These are phyloP conservation scores for Xylariaceae sp. DNA, from an alignment of 2,329 filamentous ascomycete genomes.

Conservation along the genomic window DNA sequence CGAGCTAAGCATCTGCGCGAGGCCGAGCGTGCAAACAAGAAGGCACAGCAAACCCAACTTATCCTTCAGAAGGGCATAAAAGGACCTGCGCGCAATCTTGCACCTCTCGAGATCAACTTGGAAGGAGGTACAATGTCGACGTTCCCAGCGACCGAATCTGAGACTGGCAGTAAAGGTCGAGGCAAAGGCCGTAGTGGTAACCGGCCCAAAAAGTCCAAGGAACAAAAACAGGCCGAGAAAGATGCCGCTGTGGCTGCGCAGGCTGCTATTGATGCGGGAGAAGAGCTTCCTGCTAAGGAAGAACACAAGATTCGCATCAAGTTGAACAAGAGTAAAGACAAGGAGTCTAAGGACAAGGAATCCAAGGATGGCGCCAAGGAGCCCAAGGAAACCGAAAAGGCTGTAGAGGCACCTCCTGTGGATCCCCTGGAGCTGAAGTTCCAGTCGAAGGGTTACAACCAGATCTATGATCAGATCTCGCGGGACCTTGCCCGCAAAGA, in stretches of 20 bases:
- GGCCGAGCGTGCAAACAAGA: slow-evolving; percentile 86
- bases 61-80: slow-evolving; percentile 83
- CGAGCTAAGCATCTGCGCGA: slow-evolving; percentile 76
- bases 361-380: slow-evolving; percentile 38
- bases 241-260: slow-evolving; percentile 83
- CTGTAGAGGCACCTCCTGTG: slow-evolving; percentile 26
- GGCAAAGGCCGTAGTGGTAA: slow-evolving; percentile 54
- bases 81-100: slow-evolving; percentile 65
- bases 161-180: slow-evolving; percentile 44
- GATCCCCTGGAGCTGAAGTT: slow-evolving; percentile 60
- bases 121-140: slow-evolving; percentile 83
- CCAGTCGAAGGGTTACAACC: slow-evolving; percentile 89
- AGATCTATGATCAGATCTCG: slow-evolving; percentile 97
- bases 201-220: slow-evolving; percentile 85
- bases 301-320: slow-evolving; percentile 62
- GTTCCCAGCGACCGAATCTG: slow-evolving; percentile 66
- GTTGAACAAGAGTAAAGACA: slow-evolving; percentile 44
- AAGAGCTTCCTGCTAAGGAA: slow-evolving; percentile 60
- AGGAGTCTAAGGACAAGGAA: slow-evolving; percentile 37
- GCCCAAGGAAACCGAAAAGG: slow-evolving; percentile 36
- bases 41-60: slow-evolving; percentile 84
- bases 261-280: slow-evolving; percentile 73
- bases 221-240: slow-evolving; percentile 77
- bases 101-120: slow-evolving; percentile 71
- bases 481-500: slow-evolving; percentile 91